A percentile compares a stretch with the other conserved stretches of the same genome.
phyloP scores from a whole-genome alignment of 768 basidiomycete genomes.

The Hebeloma cylindrosporum region DNA sequence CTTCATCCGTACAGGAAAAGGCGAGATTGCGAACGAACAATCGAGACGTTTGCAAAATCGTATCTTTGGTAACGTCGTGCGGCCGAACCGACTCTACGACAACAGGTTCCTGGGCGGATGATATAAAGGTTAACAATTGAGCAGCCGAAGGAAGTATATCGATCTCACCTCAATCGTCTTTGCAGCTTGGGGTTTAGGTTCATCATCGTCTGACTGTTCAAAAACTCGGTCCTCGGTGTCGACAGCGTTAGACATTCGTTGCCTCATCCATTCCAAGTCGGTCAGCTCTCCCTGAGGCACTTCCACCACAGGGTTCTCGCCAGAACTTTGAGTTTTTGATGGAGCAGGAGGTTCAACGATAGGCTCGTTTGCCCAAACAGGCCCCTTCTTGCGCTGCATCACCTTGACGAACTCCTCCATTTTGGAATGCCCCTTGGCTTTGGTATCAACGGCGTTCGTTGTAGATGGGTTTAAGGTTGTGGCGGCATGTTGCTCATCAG shows the following conservation, averaged over 20 bases:
- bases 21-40: constrained; percentile 96
- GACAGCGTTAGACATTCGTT: constrained; percentile 53
- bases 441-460: constrained; percentile 2
- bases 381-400: constrained; percentile 69
- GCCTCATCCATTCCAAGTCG: constrained; percentile 76
- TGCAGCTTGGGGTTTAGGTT: constrained; percentile 12
- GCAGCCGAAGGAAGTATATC: no score
- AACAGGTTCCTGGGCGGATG: constrained; percentile 2
- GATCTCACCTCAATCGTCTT: no score
- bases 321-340: not conserved
- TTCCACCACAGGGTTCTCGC: no score
- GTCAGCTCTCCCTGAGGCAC: constrained; percentile 47
- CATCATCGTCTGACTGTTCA: constrained; percentile 63
- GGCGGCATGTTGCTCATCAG: constrained; percentile 14
- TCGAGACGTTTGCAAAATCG: constrained; percentile 72
- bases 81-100: constrained; percentile 14
- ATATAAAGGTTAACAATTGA: no score
- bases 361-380: constrained; percentile 63
- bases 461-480: constrained; percentile 13
- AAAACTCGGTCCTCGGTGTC: constrained; percentile 49
- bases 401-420: constrained; percentile 71
- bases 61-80: constrained; percentile 42
- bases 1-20: constrained; percentile 75
- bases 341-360: constrained; percentile 12
- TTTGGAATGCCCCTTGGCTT: constrained; percentile 37